Evolutionary conservation across 306 rosid genomes (phyloP), one percentile per base, ranked within the genome.

Genomic region (Corylus avellana): DNA sequence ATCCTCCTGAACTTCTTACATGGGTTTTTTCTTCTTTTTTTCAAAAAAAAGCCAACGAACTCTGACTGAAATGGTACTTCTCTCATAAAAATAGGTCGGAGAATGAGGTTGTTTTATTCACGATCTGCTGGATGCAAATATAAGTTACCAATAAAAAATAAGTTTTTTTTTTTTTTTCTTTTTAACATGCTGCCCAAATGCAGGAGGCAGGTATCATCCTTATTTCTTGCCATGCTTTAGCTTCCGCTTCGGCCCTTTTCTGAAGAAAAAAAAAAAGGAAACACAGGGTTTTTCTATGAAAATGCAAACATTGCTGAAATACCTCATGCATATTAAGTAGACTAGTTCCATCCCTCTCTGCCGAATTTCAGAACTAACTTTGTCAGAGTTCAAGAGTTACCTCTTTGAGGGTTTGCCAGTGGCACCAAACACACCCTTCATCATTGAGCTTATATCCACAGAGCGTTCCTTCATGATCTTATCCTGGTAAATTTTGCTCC

Each of bases 401-500:
- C 97, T 91, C 87, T 86, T 90, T 51, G 81, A 58, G 68, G 92
- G 63, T 84, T 79, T 83, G 71, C 82, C 81, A 54, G 66, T 80
- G 72, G 90, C 81, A 77, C 98, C 98, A 76, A 92, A 89, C 37
- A 89, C 98, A 51, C 98, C 98, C 84, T 95, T 90, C 92, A 88
- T 91, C 87, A 95, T 56, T 46, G 98, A 81, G 88, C 91, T 90
- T 77, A 91, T 85, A 88, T 92, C 98, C 75, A 95, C 90, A 48
- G 97, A 91, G 11, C 88, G 95, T 73, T 89, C 98, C 86, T 79
- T 85, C 90, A 85, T 95, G 39, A 95, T 84, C 89, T 39, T 83
- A 71, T 92, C 98, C 79, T 92, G 98, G 86, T 95, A 92, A 67
- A 95, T 83, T 90, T 95, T 95, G 91, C 98, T 90, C 69, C 98